Percentiles rank a stretch among this genome's conserved stretches.
Conservation (phyloP, 805 yeast genomes). For the Ogataea angusta region DNA sequence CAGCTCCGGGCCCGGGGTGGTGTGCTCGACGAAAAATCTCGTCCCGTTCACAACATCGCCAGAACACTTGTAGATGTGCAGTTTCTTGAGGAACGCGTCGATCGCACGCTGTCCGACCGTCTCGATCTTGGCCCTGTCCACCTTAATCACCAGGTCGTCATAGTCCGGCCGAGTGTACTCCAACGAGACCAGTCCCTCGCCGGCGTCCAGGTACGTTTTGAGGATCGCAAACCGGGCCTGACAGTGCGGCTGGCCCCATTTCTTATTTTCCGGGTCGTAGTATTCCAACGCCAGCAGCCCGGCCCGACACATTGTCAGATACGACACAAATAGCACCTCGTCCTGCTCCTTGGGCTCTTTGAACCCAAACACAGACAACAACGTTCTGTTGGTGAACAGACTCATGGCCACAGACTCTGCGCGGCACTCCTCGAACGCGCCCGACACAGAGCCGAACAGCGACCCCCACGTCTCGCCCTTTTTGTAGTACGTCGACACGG, state of each 20-base stretch:
- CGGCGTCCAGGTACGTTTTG: constrained; percentile 68
- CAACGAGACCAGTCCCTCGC: constrained; percentile 54
- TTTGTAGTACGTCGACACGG: constrained; percentile 66
- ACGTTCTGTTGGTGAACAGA: constrained; percentile 62
- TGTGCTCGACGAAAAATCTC: constrained; percentile 59
- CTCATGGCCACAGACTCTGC: constrained; percentile 89
- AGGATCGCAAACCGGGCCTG: constrained; percentile 86
- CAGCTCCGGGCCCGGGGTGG: constrained; percentile 62
- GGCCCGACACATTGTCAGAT: constrained; percentile 82
- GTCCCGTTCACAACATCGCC: constrained; percentile 68
- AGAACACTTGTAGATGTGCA: constrained; percentile 77
- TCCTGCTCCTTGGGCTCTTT: constrained; percentile 54
- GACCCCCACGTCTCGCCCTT: constrained; percentile 91
- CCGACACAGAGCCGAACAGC: constrained; percentile 75
- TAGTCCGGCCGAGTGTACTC: constrained; percentile 45
- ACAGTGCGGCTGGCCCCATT: constrained; percentile 96
- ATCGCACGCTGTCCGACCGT: constrained; percentile 72
- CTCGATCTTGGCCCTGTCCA: constrained; percentile 62
- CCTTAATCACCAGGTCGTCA: constrained; percentile 56
- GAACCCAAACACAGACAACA: constrained; percentile 73
- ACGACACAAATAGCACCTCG: constrained; percentile 62
- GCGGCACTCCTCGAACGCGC: constrained; percentile 89
- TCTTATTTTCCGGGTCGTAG: constrained; percentile 77
- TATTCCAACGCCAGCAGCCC: constrained; percentile 79
- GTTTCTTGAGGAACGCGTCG: constrained; percentile 62